Base-by-base conservation (phyloP, 78 protist species). In the Dictyostelium intermedium region DNA sequence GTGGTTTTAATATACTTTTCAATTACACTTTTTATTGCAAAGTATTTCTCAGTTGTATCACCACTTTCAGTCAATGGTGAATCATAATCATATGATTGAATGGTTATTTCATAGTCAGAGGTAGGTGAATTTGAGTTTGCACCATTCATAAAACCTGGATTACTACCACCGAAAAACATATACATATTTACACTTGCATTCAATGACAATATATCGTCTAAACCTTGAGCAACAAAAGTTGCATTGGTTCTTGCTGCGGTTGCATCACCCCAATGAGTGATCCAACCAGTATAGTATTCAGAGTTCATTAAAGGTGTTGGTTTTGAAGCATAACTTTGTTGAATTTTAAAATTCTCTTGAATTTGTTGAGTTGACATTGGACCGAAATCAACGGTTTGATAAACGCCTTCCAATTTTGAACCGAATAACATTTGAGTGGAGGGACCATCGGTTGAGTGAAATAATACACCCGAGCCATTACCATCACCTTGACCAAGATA, bases 121-220 rank as follows among this genome's bases (percentile, higher is more conserved):
- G 8, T 3, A 3, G 63, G 43, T 9, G 80, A 69, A 10, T 78
- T 91, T n/a, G 83, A 76, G 35, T 73, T 95, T 35, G 93, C 96
- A 43, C 97, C 97, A 39, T 77, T 81, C 77, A 56, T 72, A 72
- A 50, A 89, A 1, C 96, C 96, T 61, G 81, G 84, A 72, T 93
- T 96, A 39, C 85, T 85, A 5, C 97, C 97, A 32, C 97, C 97
- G 34, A 86, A 87, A 66, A 66, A 84, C 97, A 96, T 96, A 83
- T 96, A 96, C 76, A 92, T 61, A 79, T 84, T 93, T 11, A 96
- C 92, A 74, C 84, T 76, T 32, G 83, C 89, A 43, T 93, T 91
- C 56, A 50, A 25, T 35, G 43, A 30, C 5, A 96, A 61, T 30
- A 86, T 70, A 77, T 18, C 30, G 16, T 23, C 72, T 23, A 96